Base-by-base conservation (phyloP, 1,284 basidiomycete genomes). In the Apiotrichum brassicae region DNA sequence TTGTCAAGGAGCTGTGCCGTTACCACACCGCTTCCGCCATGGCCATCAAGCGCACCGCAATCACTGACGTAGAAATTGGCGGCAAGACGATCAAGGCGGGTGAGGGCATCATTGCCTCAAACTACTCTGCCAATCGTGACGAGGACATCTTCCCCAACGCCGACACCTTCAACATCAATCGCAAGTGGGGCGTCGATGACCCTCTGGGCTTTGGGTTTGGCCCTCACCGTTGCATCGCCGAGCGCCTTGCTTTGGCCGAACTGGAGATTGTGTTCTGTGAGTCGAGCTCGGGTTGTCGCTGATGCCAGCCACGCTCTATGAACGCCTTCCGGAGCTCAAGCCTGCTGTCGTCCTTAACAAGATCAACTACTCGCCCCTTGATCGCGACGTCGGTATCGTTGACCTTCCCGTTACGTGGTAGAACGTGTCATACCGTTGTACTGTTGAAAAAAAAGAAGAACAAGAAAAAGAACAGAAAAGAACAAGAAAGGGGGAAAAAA, bases 71-170 rank as follows among this genome's bases (percentile, higher is more conserved):
- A n/a, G 19, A 19, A 11, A 16, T 51, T 19, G 49, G 45, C 34
- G 49, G 49, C 26, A 23, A 43, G 40, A 25, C 34, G 4, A 47
- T 51, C 49, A 37, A 37, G 28, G 36, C 34, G 16, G 49, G 49
- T 22, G 44, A 51, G 13, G 49, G 49, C 39, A 51, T 51, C 40
- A 51, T 51, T 19, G 49, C 49, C 12, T 46, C 44, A n/a, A 51
- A 51, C 45, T 51, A 51, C 45, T 43, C 40, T 19, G 49, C 43
- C 25, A 51, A 51, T 36, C 49, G 49, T n/a, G 49, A 51, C 40
- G 26, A 18, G 9, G 49, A 51, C 40, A 20, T 43, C 18, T 51
- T 51, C 40, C 26, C 28, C 22, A 23, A 51, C 24, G 22, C 49
- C 13, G 49, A 51, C 45, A 34, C 2, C 28, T 51, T 51, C 18